A percentile compares a stretch with the other conserved stretches of the same genome.
These are phyloP conservation scores for Bipolaris sorokiniana DNA, from an alignment of 2,329 filamentous ascomycete genomes.

Conservation along the genomic window DNA sequence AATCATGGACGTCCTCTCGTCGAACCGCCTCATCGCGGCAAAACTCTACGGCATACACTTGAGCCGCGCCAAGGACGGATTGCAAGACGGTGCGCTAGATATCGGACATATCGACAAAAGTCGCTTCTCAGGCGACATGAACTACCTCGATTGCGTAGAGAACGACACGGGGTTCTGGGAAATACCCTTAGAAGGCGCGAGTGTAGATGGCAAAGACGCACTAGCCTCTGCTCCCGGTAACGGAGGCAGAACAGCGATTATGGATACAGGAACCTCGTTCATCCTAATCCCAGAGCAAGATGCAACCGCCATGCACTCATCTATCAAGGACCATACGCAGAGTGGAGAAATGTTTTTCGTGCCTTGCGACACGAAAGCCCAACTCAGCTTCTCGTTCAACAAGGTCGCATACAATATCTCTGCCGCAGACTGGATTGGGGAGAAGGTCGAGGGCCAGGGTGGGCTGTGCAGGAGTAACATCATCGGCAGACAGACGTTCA, in stretches of 20 bases:
- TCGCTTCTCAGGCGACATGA: conserved; percentile 71
- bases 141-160: conserved; percentile 65
- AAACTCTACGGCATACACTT: conserved; percentile 77
- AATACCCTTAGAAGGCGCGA: conserved; percentile 70
- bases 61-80: conserved; percentile 68
- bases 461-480: conserved; percentile 69
- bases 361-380: conserved; percentile 70
- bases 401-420: conserved; percentile 70
- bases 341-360: conserved; percentile 70
- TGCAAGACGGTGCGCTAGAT: conserved; percentile 75
- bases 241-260: conserved; percentile 57
- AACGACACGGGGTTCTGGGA: conserved; percentile 70
- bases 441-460: conserved; percentile 36
- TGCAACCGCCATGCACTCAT: conserved; percentile 69
- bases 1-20: conserved; percentile 68
- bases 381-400: conserved; percentile 71
- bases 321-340: conserved; percentile 67
- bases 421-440: conserved; percentile 73
- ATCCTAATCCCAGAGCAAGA: conserved; percentile 73
- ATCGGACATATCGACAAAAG: conserved; percentile 73
- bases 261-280: conserved; percentile 85
- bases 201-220: conserved; percentile 63
- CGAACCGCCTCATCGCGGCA: conserved; percentile 62
- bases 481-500: conserved; percentile 72
- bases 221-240: no score